phyloP scores from a whole-genome alignment of 2,329 filamentous ascomycete genomes.

The Camptophora hylomeconis region DNA sequence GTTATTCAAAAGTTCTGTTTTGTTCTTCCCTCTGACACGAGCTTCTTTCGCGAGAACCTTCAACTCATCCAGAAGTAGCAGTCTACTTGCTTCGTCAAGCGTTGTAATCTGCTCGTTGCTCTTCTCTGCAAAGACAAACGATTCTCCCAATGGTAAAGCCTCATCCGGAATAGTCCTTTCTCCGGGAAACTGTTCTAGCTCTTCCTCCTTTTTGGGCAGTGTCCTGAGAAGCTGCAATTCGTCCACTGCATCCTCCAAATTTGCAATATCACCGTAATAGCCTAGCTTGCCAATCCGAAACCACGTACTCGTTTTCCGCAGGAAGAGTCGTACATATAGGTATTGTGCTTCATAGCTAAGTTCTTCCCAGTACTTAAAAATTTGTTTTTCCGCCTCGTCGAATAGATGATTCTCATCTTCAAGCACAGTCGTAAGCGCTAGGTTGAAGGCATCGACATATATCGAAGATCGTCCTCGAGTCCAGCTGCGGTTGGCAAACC shows the following conservation, averaged over 20 bases:
- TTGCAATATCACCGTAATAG: slow-evolving; percentile 71
- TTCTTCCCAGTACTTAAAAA: slow-evolving; percentile 64
- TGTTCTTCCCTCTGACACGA: slow-evolving; percentile 78
- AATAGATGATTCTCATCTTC: slow-evolving; percentile 84
- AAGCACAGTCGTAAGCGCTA: slow-evolving; percentile 78
- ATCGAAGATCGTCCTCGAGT: slow-evolving; percentile 70
- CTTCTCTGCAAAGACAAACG: slow-evolving; percentile 67
- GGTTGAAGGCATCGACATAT: slow-evolving; percentile 93
- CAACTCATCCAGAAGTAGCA: slow-evolving; percentile 78
- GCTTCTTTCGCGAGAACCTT: slow-evolving; percentile 74
- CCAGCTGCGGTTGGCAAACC: slow-evolving; percentile 51
- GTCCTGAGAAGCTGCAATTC: slow-evolving; percentile 46
- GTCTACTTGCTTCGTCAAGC: slow-evolving; percentile 68
- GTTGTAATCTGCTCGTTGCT: slow-evolving; percentile 61
- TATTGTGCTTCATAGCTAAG: slow-evolving; percentile 81
- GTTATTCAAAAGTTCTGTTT: slow-evolving; percentile 63
- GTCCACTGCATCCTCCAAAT: slow-evolving; percentile 53
- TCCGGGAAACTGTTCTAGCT: slow-evolving; percentile 28
- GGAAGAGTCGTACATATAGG: slow-evolving; percentile 78
- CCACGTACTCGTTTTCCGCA: slow-evolving; percentile 86
- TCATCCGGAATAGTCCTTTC: slow-evolving; percentile 36
- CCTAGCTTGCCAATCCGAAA: slow-evolving; percentile 65
- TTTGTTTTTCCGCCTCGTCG: slow-evolving; percentile 58
- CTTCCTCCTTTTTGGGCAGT: slow-evolving; percentile 36
- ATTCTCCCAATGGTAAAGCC: slow-evolving; percentile 34